phyloP scores from a whole-genome alignment of 257 asterid species.

The Solanum peruvianum region DNA sequence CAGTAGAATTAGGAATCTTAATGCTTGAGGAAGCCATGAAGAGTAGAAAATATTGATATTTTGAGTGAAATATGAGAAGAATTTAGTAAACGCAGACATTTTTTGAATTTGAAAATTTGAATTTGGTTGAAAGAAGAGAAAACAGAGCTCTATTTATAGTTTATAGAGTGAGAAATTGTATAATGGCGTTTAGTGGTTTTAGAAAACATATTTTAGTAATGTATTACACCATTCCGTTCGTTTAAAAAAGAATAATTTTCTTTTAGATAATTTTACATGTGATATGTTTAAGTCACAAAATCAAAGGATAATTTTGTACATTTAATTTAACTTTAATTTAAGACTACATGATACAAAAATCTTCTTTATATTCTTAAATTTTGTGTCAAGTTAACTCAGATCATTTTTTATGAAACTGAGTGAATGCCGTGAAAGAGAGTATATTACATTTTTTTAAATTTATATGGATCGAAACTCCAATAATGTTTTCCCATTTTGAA shows the following conservation, averaged over 20 bases:
- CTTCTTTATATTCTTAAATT: rapidly evolving
- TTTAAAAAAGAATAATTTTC: no score
- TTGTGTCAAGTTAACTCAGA: rapidly evolving
- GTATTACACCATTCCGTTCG: rapidly evolving
- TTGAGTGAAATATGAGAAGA: slow-evolving; percentile 10
- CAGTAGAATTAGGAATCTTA: slow-evolving; percentile 18
- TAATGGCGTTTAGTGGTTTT: no score
- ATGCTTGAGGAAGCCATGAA: slow-evolving; percentile 24
- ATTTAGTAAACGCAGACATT: slow-evolving; percentile 28
- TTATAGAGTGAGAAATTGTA: neutral
- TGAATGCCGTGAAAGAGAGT: no score
- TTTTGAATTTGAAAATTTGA: neutral
- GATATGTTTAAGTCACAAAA: rapidly evolving
- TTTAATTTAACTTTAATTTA: no score
- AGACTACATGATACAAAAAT: rapidly evolving
- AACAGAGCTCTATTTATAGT: neutral
- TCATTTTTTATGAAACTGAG: rapidly evolving
- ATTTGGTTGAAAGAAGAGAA: neutral
- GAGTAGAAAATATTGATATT: slow-evolving; percentile 8
- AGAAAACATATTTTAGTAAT: no score
- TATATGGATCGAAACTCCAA: neutral
- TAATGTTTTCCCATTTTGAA: neutral
- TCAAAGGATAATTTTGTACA: no score
- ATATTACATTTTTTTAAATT: no score
- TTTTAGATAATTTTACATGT: no score